Percentiles rank a stretch among this genome's conserved stretches.
Evolutionary conservation across 2,329 filamentous ascomycete species (phyloP).

Genomic region (Hypomyces rosellus): DNA sequence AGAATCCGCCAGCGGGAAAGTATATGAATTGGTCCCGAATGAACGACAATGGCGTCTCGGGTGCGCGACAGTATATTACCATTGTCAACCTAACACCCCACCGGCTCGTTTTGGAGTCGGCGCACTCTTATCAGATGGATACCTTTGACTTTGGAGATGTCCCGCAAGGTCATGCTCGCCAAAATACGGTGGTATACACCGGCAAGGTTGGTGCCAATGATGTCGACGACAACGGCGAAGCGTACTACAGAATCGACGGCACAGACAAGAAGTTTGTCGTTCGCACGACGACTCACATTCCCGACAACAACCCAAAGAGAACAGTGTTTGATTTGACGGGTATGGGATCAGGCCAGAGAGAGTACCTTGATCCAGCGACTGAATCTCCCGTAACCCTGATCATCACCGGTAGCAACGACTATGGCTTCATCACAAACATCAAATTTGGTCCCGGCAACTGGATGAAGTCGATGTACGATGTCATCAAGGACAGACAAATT

Average conservation of each 20-base stretch:
- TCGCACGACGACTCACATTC: conserved; percentile 24
- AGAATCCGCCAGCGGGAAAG: conserved; percentile 4
- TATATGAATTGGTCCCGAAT: conserved; percentile 12
- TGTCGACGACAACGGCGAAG: conserved; percentile 25
- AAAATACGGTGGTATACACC: conserved; percentile 24
- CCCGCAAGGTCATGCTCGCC: conserved; percentile 25
- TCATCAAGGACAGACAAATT: conserved; percentile 32
- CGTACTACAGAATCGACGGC: conserved; percentile 24
- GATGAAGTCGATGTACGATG: conserved; percentile 27
- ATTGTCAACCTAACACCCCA: conserved; percentile 31
- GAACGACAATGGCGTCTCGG: conserved; percentile 2
- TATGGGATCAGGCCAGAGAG: conserved; percentile 28
- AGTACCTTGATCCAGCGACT: conserved; percentile 26
- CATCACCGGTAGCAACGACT: conserved; percentile 28
- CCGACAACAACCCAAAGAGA: conserved; percentile 19
- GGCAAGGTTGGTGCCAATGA: conserved; percentile 11
- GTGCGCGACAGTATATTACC: conserved; percentile 24
- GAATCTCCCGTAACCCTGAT: conserved; percentile 27
- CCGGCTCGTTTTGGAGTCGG: conserved; percentile 20
- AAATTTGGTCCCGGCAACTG: conserved; percentile 23
- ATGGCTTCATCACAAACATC: conserved; percentile 26
- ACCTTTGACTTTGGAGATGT: conserved; percentile 27
- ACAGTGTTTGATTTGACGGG: conserved; percentile 25
- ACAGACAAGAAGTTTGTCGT: conserved; percentile 26
- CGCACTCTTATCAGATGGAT: conserved; percentile 27